Base-by-base conservation (phyloP, 805 yeast species). In the Saturnispora ahearnii region DNA sequence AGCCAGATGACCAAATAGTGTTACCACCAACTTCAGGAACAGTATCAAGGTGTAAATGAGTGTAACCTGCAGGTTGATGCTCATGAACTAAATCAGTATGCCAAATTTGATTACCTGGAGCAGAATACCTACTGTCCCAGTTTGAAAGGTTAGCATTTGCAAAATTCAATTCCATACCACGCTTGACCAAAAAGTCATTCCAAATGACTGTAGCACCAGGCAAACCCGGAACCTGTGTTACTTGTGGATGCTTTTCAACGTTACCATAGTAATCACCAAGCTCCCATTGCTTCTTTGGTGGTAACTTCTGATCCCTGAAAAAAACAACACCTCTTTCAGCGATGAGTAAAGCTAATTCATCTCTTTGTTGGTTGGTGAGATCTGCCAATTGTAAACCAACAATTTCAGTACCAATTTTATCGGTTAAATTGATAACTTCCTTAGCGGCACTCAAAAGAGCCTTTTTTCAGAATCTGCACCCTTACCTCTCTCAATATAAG, bases 1-100 rank as follows among this genome's bases (percentile, higher is more conserved):
- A 77, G 15, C 81, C 81, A 34, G 78, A 72, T 5, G 74, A 61
- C 77, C 78, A 77, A 9, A 68, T 53, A 6, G 82, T 77, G 58
- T 78, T 81, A 53, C 81, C 82, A 45, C 81, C 81, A 34, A 71
- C 72, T 1, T 53, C 56, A 21, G 78, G 78, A 56, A 74, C 65
- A 18, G 76, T 65, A 57, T 77, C 78, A 55, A 72, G 67, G 56
- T 77, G 77, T 56, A 79, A 66, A 53, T 72, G 74, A 4, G 84
- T 77, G 53, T 73, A 65, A 26, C 78, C 80, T 2, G 82, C 75
- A 5, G 83, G 81, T 49, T 74, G 77, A 44, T 67, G 65, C 63
- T 78, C 83, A 56, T 77, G 81, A 41, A 73, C 73, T 47, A 78
- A 67, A 59, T 56, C 59, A 7, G 78, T 71, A 65, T 78, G 82